Percentiles rank a stretch among this genome's conserved stretches.
Conservation (phyloP, 176 grass and related monocot genomes). For the Bolboschoenus planiculmis region DNA sequence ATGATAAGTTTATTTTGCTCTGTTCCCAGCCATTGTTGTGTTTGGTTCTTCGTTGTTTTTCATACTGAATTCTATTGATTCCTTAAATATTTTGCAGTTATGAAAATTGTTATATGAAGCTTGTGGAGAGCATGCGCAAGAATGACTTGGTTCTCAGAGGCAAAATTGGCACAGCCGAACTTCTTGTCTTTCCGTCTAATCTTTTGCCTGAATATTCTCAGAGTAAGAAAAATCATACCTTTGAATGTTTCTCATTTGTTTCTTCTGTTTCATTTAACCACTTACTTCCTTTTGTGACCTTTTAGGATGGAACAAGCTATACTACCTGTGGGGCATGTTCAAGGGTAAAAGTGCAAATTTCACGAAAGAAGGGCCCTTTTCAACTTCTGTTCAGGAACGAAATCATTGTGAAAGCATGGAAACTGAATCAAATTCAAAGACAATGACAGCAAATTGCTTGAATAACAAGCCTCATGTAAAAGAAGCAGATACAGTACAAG, state of each 20-base stretch:
- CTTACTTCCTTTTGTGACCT: slow-evolving; percentile 19
- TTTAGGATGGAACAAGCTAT: slow-evolving; percentile 95
- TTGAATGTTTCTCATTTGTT: slow-evolving; percentile 22
- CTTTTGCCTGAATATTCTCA: slow-evolving; percentile 66
- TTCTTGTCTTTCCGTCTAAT: slow-evolving; percentile 89
- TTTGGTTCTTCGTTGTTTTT: background rate
- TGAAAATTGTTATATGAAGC: slow-evolving; percentile 75
- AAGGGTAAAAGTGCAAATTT: slow-evolving; percentile 35
- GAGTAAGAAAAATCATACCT: slow-evolving; percentile 41
- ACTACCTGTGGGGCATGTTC: slow-evolving; percentile 92
- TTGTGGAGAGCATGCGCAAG: slow-evolving; percentile 75
- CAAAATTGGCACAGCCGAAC: slow-evolving; percentile 58
- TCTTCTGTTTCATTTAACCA: slow-evolving; percentile 3
- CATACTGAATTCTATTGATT: background rate
- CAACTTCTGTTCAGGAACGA: slow-evolving; percentile 14
- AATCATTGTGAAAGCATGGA: slow-evolving; percentile 17
- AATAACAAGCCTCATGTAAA: slow-evolving; percentile 30
- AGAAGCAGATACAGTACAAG: slow-evolving; percentile 16
- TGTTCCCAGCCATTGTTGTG: background rate
- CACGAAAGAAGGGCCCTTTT: slow-evolving; percentile 22
- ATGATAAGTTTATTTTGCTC: slow-evolving; percentile 11
- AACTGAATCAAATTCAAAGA: slow-evolving; percentile 13
- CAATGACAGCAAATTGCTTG: slow-evolving; percentile 7
- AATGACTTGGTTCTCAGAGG: slow-evolving; percentile 81
- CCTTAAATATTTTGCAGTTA: slow-evolving; percentile 41